These are phyloP conservation scores for Fomitopsis palustris DNA, from an alignment of 1,284 basidiomycete species.

Conservation along the genomic window DNA sequence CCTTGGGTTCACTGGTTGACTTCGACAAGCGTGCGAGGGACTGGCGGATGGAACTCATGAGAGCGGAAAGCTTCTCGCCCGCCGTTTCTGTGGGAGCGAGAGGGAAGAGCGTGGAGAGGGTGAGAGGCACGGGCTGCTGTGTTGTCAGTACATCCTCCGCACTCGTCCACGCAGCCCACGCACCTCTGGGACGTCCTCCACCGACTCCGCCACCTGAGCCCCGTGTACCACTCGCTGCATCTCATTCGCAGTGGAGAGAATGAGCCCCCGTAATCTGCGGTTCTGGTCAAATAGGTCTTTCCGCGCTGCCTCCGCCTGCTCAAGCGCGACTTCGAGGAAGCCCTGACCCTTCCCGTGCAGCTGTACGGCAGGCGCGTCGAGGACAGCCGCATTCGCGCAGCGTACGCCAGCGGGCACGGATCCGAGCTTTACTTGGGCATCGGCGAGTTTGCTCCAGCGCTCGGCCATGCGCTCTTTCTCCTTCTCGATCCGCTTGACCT, in stretches of 20 bases:
- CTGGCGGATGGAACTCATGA: constrained; percentile 45
- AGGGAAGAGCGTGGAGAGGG: constrained; percentile 56
- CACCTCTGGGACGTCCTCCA: constrained; percentile 42
- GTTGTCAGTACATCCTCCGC: neutral
- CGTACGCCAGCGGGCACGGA: constrained; percentile 44
- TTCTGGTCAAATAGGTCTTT: constrained; percentile 70
- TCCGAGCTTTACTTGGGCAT: constrained; percentile 56
- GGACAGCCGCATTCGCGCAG: constrained; percentile 50
- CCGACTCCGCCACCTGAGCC: constrained; percentile 30
- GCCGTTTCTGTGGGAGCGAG: constrained; percentile 45
- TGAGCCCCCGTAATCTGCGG: constrained; percentile 60
- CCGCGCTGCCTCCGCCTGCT: constrained; percentile 71
- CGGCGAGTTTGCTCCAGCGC: constrained; percentile 70
- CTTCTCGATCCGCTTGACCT: constrained; percentile 79
- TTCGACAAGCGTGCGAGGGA: constrained; percentile 11
- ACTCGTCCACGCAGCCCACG: constrained; percentile 8
- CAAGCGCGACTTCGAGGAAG: constrained; percentile 67
- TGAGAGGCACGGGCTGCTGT: constrained; percentile 44
- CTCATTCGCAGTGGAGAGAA: constrained; percentile 69
- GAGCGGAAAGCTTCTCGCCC: constrained; percentile 45
- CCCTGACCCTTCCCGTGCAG: constrained; percentile 46
- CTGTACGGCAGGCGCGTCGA: constrained; percentile 43
- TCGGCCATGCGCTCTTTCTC: constrained; percentile 79
- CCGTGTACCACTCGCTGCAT: constrained; percentile 52
- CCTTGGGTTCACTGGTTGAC: neutral